Conservation (phyloP, 306 rosid species). For the Hippophae rhamnoides region DNA sequence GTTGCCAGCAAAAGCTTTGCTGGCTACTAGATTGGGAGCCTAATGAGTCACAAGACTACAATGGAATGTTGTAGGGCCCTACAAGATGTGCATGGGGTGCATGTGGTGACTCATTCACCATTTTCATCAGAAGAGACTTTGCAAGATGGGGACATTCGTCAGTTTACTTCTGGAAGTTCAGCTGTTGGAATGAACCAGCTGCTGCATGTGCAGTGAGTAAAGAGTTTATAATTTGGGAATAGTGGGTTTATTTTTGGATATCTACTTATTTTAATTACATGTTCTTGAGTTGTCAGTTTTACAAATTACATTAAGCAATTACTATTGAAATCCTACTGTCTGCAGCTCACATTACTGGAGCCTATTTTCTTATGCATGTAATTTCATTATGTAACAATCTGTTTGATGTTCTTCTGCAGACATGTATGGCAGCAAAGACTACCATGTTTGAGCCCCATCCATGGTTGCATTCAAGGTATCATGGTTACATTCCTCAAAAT, state of each 20-base stretch:
- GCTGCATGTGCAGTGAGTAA: constrained; percentile 74
- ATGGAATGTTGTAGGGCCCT: constrained; percentile 43
- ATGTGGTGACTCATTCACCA: constrained; percentile 46
- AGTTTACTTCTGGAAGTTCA: constrained; percentile 31
- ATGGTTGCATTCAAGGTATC: constrained; percentile 59
- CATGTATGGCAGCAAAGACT: constrained; percentile 75
- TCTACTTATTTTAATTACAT: neutral
- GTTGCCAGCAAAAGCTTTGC: constrained; percentile 64
- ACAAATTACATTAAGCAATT: no score
- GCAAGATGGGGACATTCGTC: constrained; percentile 32
- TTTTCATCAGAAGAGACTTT: constrained; percentile 40
- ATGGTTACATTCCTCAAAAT: neutral
- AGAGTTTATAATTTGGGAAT: neutral
- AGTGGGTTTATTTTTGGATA: neutral
- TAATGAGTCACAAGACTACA: constrained; percentile 42
- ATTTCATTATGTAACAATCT: constrained; percentile 14
- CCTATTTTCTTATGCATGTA: neutral
- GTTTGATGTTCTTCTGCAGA: constrained; percentile 34
- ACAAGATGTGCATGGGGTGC: constrained; percentile 72
- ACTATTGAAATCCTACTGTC: neutral
- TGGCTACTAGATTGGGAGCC: constrained; percentile 38
- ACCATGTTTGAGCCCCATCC: constrained; percentile 70
- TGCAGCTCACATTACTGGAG: neutral
- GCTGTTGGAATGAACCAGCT: constrained; percentile 40
- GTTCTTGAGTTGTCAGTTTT: no score